Evolutionary conservation across 1,284 basidiomycete species (phyloP), one percentile per base, ranked within the genome.

Genomic region (Cerioporus squamosus): DNA sequence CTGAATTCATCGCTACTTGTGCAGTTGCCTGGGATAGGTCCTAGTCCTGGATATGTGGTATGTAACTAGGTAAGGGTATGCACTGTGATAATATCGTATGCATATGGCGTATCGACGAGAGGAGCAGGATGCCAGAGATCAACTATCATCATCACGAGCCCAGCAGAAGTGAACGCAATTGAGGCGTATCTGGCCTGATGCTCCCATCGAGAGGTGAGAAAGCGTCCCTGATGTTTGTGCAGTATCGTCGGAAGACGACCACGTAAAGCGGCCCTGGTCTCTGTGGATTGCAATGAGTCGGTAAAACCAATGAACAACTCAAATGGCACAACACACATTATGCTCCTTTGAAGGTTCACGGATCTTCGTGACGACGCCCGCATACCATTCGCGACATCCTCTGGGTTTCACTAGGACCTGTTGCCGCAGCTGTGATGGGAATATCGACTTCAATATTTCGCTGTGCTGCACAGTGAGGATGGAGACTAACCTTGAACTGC

Each of bases 181-280:
- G 53, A 22, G 59, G 62, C 43, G 64, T 63, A 36, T 63, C 60
- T 9, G 53, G 64, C 49, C 51, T 53, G 48, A 66, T 63, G 43
- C 45, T 59, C 17, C 64, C 64, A 38, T 66, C 60, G 44, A 51
- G 39, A 1, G 55, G 60, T 0, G 61, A 63, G 42, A 66, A 66
- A 50, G 52, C 53, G 20, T 56, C 60, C 22, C 64, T 59, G 45
- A 65, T 59, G 29, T 62, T 64, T 2, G 61, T 52, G 22, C 54
- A 40, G 31, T 61, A 60, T 38, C 60, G 60, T 33, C 60, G 57
- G 43, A 64, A 64, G 40, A 64, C 60, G 53, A 64, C 63, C n/a
- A 60, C 29, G 46, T 62, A 64, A 7, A 60, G 26, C 36, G 51
- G 40, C 5, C 57, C 55, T 12, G 53, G 58, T 46, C 57, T 58